Base-by-base conservation (phyloP, 2,329 filamentous ascomycete genomes). In the Fusarium citri region DNA sequence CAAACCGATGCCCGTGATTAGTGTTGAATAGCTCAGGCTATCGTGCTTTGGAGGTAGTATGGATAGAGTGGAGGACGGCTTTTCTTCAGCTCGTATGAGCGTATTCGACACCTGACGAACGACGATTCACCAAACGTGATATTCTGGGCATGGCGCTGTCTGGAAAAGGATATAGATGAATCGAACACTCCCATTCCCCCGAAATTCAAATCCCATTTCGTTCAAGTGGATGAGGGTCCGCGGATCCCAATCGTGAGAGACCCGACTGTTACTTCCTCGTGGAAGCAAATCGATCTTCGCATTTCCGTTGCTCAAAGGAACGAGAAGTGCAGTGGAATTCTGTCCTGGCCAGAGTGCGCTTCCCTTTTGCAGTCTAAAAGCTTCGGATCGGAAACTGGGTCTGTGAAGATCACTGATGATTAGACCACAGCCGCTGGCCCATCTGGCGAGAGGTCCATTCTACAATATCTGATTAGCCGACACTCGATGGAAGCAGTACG, bases 131-230 rank as follows among this genome's bases (percentile, higher is more conserved):
- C 55, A 55, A 15, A 28, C 12, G 10, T 34, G 20, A 37, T 20
- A 45, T 14, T 50, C 55, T 8, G 28, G 16, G 20, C 4, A 18
- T 10, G 62, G 45, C 7, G 40, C 30, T 25, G 67, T 71, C 20
- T 43, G 63, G 30, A 72, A 66, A 26, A 72, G 34, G 6, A 72
- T 66, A 31, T 68, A 72, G 22, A 72, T 71, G 26, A 72, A 72
- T 7, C 69, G 42, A 47, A 72, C 59, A 26, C 69, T 71, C 16
- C 70, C 70, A 15, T 23, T 59, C 9, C 67, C 69, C 8, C 25
- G 53, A 40, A 72, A 43, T 42, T 55, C 48, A 15, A 72, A 15
- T 7, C 69, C 70, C 54, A 71, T 71, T 40, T 72, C 64, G 50
- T 66, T 62, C 30, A 72, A 25, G 20, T 72, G 67, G 26, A 72